Evolutionary conservation across 1,139 yeast genomes (phyloP).

Genomic region (Scheffersomyces insectosa): DNA sequence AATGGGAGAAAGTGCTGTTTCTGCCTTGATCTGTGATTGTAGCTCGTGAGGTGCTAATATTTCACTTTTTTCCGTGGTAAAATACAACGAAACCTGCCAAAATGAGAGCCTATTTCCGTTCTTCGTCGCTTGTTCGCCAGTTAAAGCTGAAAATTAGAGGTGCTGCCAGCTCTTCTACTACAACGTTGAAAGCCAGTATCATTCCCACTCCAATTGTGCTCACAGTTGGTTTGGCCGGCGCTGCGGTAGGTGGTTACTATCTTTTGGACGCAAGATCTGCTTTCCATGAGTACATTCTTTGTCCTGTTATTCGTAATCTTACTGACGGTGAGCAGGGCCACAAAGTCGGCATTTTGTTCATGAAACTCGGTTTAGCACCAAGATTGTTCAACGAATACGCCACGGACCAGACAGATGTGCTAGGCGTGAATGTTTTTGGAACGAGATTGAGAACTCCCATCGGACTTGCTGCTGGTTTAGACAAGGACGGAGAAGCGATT

Average conservation of each 20-base stretch:
- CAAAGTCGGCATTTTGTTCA: constrained; percentile 63
- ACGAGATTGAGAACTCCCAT: constrained; percentile 68
- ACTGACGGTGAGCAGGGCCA: constrained; percentile 89
- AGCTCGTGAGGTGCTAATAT: too few species aligned
- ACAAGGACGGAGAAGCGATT: constrained; percentile 92
- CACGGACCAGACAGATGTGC: constrained; percentile 47
- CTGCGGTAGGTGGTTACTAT: constrained; percentile 42
- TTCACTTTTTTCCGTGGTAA: too few species aligned
- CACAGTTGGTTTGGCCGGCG: constrained; percentile 27
- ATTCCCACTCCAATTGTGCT: constrained; percentile 28
- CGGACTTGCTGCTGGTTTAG: constrained; percentile 96
- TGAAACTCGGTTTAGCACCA: constrained; percentile 74
- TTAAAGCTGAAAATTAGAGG: constrained; percentile 7
- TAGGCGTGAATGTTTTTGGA: constrained; percentile 68
- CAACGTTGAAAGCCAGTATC: constrained; percentile 20
- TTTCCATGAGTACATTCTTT: constrained; percentile 72
- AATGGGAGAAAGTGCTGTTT: too few species aligned
- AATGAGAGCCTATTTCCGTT: too few species aligned
- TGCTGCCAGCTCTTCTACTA: constrained; percentile 1
- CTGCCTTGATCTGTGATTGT: too few species aligned
- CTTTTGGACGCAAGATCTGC: constrained; percentile 78
- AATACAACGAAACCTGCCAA: too few species aligned
- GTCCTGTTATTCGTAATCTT: constrained; percentile 71
- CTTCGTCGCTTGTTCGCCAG: too few species aligned
- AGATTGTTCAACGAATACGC: constrained; percentile 50